Evolutionary conservation across 208 protist genomes (phyloP).

Genomic region (Novymonas esmeraldas): DNA sequence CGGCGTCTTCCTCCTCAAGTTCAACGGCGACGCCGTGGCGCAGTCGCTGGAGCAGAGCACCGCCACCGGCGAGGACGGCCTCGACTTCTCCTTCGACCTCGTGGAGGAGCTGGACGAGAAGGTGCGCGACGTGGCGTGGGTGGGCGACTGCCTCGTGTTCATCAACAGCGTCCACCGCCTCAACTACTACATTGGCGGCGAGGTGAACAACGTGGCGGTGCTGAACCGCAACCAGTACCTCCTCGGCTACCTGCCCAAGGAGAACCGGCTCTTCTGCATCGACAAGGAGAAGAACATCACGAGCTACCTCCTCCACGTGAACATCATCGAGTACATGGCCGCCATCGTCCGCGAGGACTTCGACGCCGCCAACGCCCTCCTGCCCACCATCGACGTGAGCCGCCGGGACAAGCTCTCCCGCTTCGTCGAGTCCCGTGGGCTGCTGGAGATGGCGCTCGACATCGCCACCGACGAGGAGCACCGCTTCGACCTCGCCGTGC

Average conservation of each 20-base stretch:
- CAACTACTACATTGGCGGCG: constrained; percentile 97
- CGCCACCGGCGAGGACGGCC: constrained; percentile 87
- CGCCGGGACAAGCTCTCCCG: constrained; percentile 91
- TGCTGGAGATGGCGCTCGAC: constrained; percentile 92
- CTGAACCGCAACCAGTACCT: constrained; percentile 91
- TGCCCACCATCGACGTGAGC: constrained; percentile 84
- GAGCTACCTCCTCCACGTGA: constrained; percentile 91
- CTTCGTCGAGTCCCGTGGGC: constrained; percentile 94
- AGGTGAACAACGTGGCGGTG: constrained; percentile 93
- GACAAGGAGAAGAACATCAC: constrained; percentile 95
- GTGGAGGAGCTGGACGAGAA: constrained; percentile 93
- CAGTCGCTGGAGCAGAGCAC: constrained; percentile 68
- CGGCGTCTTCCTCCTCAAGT: constrained; percentile 95
- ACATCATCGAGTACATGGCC: constrained; percentile 98
- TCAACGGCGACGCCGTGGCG: constrained; percentile 87
- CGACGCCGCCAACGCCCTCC: constrained; percentile 74
- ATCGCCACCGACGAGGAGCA: constrained; percentile 96
- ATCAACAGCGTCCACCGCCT: constrained; percentile 93
- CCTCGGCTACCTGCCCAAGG: constrained; percentile 95
- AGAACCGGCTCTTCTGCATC: constrained; percentile 96
- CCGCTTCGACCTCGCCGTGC: constrained; percentile 95
- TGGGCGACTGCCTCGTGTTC: constrained; percentile 98
- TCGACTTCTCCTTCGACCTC: constrained; percentile 97
- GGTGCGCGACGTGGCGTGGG: constrained; percentile 93
- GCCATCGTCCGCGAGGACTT: constrained; percentile 96